Percentiles rank a stretch among this genome's conserved stretches.
Evolutionary conservation across 2,329 filamentous ascomycete species (phyloP).

Genomic region (Cadophora sp.): DNA sequence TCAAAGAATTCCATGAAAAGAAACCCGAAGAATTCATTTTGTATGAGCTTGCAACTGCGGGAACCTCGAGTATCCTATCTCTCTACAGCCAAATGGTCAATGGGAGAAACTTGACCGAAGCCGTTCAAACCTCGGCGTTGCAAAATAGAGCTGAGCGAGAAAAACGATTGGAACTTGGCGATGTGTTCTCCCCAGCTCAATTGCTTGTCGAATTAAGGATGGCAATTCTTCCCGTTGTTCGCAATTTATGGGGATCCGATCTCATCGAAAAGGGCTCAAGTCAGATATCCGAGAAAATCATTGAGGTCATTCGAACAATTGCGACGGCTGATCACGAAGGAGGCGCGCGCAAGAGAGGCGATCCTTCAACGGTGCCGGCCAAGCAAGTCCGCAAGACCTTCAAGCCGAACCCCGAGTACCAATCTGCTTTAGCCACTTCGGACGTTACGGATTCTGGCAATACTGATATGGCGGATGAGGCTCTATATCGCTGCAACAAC

Average conservation of each 20-base stretch:
- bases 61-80: slow-evolving; percentile 82
- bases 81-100: slow-evolving; percentile 80
- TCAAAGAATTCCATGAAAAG: slow-evolving; percentile 46
- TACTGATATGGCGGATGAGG: slow-evolving; percentile 74
- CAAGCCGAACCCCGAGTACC: slow-evolving; percentile 54
- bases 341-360: slow-evolving; percentile 65
- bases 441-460: slow-evolving; percentile 53
- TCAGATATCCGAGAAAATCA: slow-evolving; percentile 76
- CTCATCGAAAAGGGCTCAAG: slow-evolving; percentile 83
- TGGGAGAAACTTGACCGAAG: slow-evolving; percentile 81
- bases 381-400: slow-evolving; percentile 53
- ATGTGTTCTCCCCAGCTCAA: slow-evolving; percentile 69
- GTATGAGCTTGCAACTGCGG: slow-evolving; percentile 56
- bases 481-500: slow-evolving; percentile 82
- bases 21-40: slow-evolving; percentile 32
- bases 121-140: slow-evolving; percentile 65
- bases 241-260: slow-evolving; percentile 83
- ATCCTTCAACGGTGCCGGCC: slow-evolving; percentile 57
- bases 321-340: slow-evolving; percentile 79
- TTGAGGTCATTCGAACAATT: slow-evolving; percentile 83
- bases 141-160: slow-evolving; percentile 59
- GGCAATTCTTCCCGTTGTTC: slow-evolving; percentile 77
- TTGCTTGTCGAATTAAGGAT: slow-evolving; percentile 87
- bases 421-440: slow-evolving; percentile 42
- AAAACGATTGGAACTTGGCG: slow-evolving; percentile 44